Evolutionary conservation across 1,139 yeast species (phyloP).

Genomic region (Lodderomyces margitis): DNA sequence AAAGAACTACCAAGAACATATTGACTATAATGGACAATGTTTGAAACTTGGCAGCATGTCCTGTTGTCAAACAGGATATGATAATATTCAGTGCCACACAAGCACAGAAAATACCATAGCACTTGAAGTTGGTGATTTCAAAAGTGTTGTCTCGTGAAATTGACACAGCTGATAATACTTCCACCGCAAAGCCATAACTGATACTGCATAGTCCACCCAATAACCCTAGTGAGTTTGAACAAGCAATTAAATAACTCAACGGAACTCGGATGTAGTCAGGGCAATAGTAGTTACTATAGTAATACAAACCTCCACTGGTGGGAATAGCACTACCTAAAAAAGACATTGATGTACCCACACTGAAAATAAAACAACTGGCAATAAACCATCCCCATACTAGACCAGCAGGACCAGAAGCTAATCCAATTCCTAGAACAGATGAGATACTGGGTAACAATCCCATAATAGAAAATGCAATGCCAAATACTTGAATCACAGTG

Average conservation of each 20-base stretch:
- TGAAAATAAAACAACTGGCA: slow-evolving; percentile 53
- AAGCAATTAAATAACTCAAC: slow-evolving; percentile 43
- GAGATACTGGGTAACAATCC: slow-evolving; percentile 49
- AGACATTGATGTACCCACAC: slow-evolving; percentile 60
- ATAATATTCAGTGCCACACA: slow-evolving; percentile 25
- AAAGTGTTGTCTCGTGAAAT: slow-evolving; percentile 30
- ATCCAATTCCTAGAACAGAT: slow-evolving; percentile 30
- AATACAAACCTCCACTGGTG: slow-evolving; percentile 68
- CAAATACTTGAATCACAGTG: slow-evolving; percentile 49
- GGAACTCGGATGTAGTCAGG: slow-evolving; percentile 29
- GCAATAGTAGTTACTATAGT: slow-evolving; percentile 45
- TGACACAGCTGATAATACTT: slow-evolving; percentile 32
- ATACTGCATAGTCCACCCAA: slow-evolving; percentile 37
- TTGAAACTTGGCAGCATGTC: slow-evolving; percentile 56
- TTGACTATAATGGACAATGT: slow-evolving; percentile 56
- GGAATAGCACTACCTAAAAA: slow-evolving; percentile 66
- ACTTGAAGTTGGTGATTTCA: slow-evolving; percentile 25
- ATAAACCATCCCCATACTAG: slow-evolving; percentile 73
- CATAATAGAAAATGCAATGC: slow-evolving; percentile 53
- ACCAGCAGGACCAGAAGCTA: slow-evolving; percentile 45
- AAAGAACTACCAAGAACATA: slow-evolving; percentile 50
- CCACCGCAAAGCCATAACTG: slow-evolving; percentile 35
- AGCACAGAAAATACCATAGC: slow-evolving; percentile 38
- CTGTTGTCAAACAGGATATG: slow-evolving; percentile 31
- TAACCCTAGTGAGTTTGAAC: slow-evolving; percentile 34